Evolutionary conservation across 169 alveolate species (phyloP), one percentile per base, ranked within the genome.

Genomic region (Eimeria praecox): DNA sequence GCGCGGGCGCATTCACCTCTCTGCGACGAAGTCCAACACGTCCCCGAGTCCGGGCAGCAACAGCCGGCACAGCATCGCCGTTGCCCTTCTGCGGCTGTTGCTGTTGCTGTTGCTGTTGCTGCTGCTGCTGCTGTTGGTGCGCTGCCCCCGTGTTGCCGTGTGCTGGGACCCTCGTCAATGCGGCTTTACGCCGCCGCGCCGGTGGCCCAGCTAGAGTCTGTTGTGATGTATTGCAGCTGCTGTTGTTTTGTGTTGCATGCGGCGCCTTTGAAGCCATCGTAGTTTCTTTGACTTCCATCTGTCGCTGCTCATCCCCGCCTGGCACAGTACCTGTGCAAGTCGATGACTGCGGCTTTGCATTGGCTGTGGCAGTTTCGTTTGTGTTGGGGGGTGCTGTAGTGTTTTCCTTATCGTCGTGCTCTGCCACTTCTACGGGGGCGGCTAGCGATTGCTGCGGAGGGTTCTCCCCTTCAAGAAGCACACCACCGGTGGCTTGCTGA

Each of bases 21-120:
- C 35, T 78, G 24, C 89, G 89, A 27, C 89, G 89, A 33, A 78
- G 54, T 6, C 64, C 89, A 27, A 33, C 38, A 9, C 89, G 59
- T 1, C 89, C 89, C 42, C 89, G 44, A 8, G 85, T 56, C 42
- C 89, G 56, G 16, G 69, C 66, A 18, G 89, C 89, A 46, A 33
- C 89, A 46, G 42, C 89, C 8, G 59, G 66, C 66, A 46, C 0
- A 24, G 66, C 35, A 40, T 46, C 64, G 35, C 89, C 89, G 59
- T 16, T 27, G 35, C 38, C 35, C 66, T 78, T 78, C 64, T n/a
- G 89, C 89, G 10, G 89, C 89, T 40, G 89, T 64, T 30, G 59
- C 66, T 40, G 89, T 64, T 44, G 89, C 46, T 46, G 89, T 30
- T 66, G 77, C 77, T 66, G 38, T 30, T 66, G 89, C 89, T 78